phyloP scores from a whole-genome alignment of 192 early-diverging fungal genomes.

The Linnemannia elongata region DNA sequence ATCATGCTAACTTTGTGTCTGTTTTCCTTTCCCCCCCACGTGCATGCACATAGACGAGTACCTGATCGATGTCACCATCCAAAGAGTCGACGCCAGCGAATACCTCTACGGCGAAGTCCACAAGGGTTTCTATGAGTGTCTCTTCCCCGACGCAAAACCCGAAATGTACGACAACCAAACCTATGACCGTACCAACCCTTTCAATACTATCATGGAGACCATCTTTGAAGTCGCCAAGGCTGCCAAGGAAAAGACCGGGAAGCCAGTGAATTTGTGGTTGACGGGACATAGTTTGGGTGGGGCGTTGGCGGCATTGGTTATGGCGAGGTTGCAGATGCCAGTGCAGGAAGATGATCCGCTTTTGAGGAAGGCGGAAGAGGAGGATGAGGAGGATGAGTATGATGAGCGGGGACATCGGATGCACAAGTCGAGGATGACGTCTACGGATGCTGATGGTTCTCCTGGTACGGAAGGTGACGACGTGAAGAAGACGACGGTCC shows the following conservation, averaged over 20 bases:
- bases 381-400: not conserved
- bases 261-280: conserved; percentile 64
- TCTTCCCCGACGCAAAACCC: conserved; percentile 58
- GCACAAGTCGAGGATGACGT: not conserved
- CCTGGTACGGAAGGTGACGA: not conserved
- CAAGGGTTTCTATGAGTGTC: conserved; percentile 67
- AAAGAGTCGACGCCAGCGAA: conserved; percentile 60
- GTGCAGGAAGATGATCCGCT: conserved; percentile 40
- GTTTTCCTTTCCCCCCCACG: not conserved
- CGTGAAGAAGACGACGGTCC: conserved; percentile 29
- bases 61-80: conserved; percentile 61
- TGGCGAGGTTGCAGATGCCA: conserved; percentile 59
- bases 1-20: not conserved
- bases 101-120: conserved; percentile 68
- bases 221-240: conserved; percentile 44
- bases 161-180: conserved; percentile 3
- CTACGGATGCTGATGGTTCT: not conserved
- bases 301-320: conserved; percentile 59
- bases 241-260: conserved; percentile 19
- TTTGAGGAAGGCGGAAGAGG: not conserved
- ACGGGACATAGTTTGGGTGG: conserved; percentile 70
- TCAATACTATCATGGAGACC: conserved; percentile 56
- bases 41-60: conserved; percentile 50
- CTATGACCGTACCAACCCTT: conserved; percentile 54
- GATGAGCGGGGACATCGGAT: not conserved